Evolutionary conservation across 495 filamentous ascomycete genomes (phyloP).

Genomic region (Podospora pseudoanserina): DNA sequence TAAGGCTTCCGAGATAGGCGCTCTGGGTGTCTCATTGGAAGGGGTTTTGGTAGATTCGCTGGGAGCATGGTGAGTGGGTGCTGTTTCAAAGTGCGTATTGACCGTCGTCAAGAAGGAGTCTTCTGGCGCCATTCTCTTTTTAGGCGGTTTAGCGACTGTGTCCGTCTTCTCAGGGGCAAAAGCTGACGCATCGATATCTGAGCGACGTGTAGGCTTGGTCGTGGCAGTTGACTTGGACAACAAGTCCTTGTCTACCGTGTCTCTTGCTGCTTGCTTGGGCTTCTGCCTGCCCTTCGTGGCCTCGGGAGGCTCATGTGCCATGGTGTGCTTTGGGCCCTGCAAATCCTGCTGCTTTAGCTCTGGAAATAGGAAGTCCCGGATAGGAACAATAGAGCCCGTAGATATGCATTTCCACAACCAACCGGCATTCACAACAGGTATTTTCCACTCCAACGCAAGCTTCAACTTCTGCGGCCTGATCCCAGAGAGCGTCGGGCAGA

Average conservation of each 20-base stretch:
- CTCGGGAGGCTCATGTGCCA: neutral
- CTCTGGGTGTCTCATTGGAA: conserved; percentile 10
- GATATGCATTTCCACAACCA: conserved; percentile 85
- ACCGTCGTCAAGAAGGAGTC: conserved; percentile 14
- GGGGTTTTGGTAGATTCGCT: conserved; percentile 11
- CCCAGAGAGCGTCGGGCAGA: conserved; percentile 54
- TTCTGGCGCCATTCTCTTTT: neutral
- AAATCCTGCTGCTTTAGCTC: conserved; percentile 31
- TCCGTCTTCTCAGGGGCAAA: conserved; percentile 17
- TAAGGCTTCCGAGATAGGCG: conserved; percentile 40
- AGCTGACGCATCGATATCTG: conserved; percentile 21
- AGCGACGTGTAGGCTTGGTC: conserved; percentile 17
- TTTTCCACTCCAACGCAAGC: conserved; percentile 65
- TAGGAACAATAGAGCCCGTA: conserved; percentile 37
- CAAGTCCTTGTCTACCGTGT: conserved; percentile 23
- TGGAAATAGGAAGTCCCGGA: conserved; percentile 36
- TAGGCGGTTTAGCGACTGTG: neutral
- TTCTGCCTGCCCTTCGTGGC: conserved; percentile 8
- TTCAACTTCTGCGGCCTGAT: conserved; percentile 74
- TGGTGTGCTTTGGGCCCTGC: neutral
- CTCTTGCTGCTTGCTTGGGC: conserved; percentile 7
- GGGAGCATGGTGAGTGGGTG: conserved; percentile 35
- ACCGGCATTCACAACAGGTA: conserved; percentile 70
- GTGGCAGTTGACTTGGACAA: conserved; percentile 17
- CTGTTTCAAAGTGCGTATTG: conserved; percentile 29